Evolutionary conservation across 805 yeast genomes (phyloP).

Genomic region (Yarrowia yakushimensis): DNA sequence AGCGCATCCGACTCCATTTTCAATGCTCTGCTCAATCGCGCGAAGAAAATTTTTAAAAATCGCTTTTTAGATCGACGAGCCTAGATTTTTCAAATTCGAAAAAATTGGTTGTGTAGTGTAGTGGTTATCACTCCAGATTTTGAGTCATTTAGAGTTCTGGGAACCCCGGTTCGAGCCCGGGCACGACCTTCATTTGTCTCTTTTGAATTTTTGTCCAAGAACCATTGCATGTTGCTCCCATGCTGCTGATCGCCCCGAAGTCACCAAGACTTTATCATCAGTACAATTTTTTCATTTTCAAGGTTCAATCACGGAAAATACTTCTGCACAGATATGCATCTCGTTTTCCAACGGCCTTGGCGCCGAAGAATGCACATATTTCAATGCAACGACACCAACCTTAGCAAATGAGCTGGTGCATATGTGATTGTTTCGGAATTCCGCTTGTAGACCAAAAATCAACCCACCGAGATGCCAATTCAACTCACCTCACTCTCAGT

Average conservation of each 20-base stretch:
- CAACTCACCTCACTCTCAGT: neutral
- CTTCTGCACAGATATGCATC: neutral
- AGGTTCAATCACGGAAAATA: neutral
- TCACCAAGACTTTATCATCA: too few relatives aligned
- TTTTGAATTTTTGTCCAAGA: too few relatives aligned
- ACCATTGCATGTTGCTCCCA: too few relatives aligned
- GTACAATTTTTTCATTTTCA: neutral
- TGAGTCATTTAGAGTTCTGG: constrained; percentile 35
- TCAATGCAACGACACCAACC: neutral
- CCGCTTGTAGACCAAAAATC: too few relatives aligned
- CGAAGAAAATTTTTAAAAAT: neutral
- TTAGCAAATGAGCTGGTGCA: neutral
- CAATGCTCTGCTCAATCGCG: neutral
- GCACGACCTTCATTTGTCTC: constrained; percentile 33
- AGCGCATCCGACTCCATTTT: neutral
- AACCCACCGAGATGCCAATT: too few relatives aligned
- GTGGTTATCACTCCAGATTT: constrained; percentile 40
- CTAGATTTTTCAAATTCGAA: neutral
- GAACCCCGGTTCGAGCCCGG: constrained; percentile 43
- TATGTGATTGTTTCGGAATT: neutral
- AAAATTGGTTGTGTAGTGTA: constrained; percentile 38
- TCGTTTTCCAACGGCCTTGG: neutral
- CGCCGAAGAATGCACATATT: too few relatives aligned
- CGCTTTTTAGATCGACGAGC: neutral
- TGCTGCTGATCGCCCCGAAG: too few relatives aligned